A percentile compares a stretch with the other conserved stretches of the same genome.
Evolutionary conservation across 2,329 filamentous ascomycete genomes (phyloP).

Genomic region (Aureobasidium sp.): DNA sequence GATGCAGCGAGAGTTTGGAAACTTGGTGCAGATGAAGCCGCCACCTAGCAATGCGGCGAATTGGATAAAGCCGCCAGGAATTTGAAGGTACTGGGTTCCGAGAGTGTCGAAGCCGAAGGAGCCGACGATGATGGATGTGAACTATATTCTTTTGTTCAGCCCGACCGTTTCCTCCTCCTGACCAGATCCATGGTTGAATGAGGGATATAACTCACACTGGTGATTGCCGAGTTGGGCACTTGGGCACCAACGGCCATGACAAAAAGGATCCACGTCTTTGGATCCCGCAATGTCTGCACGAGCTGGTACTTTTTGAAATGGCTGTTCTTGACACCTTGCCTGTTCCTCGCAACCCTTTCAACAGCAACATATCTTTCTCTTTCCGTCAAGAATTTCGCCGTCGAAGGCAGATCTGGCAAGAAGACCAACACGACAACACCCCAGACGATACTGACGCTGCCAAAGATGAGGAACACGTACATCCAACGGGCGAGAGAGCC

Average conservation of each 20-base stretch:
- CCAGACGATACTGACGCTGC: conserved; percentile 38
- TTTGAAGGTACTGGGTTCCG: conserved; percentile 52
- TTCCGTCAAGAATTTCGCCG: conserved; percentile 37
- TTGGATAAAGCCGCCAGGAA: conserved; percentile 53
- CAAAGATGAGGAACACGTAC: conserved; percentile 49
- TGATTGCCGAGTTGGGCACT: conserved; percentile 51
- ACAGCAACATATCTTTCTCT: conserved; percentile 43
- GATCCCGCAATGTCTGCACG: conserved; percentile 43
- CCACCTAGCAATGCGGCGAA: conserved; percentile 47
- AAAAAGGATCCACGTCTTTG: conserved; percentile 55
- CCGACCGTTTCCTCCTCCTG: no score
- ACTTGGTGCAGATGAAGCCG: conserved; percentile 48
- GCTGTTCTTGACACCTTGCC: conserved; percentile 48
- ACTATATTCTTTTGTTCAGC: no score
- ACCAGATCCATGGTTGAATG: no score
- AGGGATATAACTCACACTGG: conserved; percentile 29
- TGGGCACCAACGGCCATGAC: conserved; percentile 48
- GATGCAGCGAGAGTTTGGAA: conserved; percentile 45
- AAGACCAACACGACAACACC: conserved; percentile 40
- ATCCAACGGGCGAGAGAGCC: conserved; percentile 45
- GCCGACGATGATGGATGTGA: conserved; percentile 43
- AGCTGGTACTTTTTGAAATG: conserved; percentile 36
- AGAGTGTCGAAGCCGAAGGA: conserved; percentile 44
- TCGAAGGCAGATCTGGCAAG: conserved; percentile 41
- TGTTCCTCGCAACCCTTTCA: conserved; percentile 45